These are phyloP conservation scores for Elaeis oleifera DNA, from an alignment of 202 grass and related monocot species.

Conservation along the genomic window DNA sequence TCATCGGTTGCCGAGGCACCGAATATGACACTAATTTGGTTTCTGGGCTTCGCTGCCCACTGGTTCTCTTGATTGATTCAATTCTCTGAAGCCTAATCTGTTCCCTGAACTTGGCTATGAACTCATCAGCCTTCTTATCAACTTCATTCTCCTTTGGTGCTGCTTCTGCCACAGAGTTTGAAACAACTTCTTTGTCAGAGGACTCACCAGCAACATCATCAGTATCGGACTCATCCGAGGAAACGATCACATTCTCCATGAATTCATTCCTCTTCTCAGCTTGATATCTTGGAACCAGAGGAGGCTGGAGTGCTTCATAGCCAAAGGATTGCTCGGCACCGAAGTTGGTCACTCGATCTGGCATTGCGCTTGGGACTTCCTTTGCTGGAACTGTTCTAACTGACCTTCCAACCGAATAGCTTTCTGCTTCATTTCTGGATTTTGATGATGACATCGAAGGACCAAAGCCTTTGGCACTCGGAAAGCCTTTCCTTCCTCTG, in stretches of 20 bases:
- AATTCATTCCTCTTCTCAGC: not conserved
- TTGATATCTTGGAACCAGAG: no score
- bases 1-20: no score
- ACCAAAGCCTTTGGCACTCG: not conserved
- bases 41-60: not conserved
- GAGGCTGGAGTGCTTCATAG: no score
- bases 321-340: no score
- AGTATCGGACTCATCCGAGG: not conserved
- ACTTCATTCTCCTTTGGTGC: constrained; percentile 4
- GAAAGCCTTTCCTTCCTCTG: constrained; percentile 4
- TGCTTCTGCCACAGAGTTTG: not conserved
- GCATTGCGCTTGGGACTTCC: no score
- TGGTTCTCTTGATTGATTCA: constrained; percentile 15
- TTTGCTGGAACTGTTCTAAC: no score
- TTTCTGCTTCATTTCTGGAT: no score
- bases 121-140: constrained; percentile 19
- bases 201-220: not conserved
- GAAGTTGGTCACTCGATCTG: no score
- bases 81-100: constrained; percentile 19
- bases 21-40: not conserved
- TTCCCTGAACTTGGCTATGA: constrained; percentile 21
- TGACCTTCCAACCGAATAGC: no score
- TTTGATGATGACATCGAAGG: no score
- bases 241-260: not conserved
- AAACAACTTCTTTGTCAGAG: not conserved